phyloP scores from a whole-genome alignment of 1,139 yeast species.

The Candida smagusa region DNA sequence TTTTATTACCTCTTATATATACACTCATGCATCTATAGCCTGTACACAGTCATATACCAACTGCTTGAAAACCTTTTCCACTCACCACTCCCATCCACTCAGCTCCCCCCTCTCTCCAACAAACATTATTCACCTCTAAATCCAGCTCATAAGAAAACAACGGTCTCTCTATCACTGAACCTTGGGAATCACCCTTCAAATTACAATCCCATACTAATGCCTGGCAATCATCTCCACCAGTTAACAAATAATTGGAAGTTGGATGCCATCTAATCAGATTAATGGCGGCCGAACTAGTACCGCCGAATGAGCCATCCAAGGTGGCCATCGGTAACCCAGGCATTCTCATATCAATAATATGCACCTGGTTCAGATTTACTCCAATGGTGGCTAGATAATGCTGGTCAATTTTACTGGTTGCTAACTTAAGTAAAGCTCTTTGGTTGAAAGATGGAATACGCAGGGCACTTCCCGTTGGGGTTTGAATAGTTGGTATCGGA shows the following conservation, averaged over 20 bases:
- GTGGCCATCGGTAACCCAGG: slow-evolving; percentile 79
- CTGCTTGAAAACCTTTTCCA: slow-evolving; percentile 80
- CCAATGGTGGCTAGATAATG: slow-evolving; percentile 77
- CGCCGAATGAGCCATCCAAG: slow-evolving; percentile 63
- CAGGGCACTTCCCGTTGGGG: slow-evolving; percentile 1
- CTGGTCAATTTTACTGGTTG: slow-evolving; percentile 80
- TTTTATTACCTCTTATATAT: too few relatives aligned
- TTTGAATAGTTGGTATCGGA: slow-evolving; percentile 22
- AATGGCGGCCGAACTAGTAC: slow-evolving; percentile 48
- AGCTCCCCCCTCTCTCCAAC: slow-evolving; percentile 66
- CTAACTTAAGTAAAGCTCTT: slow-evolving; percentile 67
- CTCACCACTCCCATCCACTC: slow-evolving; percentile 81
- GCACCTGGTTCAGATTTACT: slow-evolving; percentile 61
- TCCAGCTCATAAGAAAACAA: slow-evolving; percentile 56
- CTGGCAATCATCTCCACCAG: slow-evolving; percentile 92
- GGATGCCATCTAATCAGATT: slow-evolving; percentile 89
- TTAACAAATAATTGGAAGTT: slow-evolving; percentile 56
- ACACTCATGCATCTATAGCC: neutral
- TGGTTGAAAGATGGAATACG: slow-evolving; percentile 24
- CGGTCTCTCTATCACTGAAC: slow-evolving; percentile 39
- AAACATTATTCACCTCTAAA: slow-evolving; percentile 68
- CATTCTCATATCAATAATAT: slow-evolving; percentile 78
- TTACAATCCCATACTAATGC: slow-evolving; percentile 80
- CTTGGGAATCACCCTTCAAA: slow-evolving; percentile 10
- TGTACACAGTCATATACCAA: slow-evolving; percentile 39